Base-by-base conservation (phyloP, 2,329 filamentous ascomycete genomes). In the Coniochaeta prunicola region DNA sequence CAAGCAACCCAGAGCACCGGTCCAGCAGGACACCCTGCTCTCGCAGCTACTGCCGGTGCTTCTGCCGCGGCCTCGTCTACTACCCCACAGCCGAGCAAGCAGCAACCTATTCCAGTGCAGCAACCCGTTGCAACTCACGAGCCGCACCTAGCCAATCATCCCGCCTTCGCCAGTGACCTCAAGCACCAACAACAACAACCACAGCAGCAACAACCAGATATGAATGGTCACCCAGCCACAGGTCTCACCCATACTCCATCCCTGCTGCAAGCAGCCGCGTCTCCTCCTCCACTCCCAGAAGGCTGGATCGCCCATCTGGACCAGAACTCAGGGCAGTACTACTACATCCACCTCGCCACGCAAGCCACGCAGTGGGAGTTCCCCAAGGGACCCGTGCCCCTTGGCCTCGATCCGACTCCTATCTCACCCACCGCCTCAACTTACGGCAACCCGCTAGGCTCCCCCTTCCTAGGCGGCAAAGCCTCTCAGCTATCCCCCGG, bases 281-380 rank as follows among this genome's bases (percentile, higher is more conserved):
- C 92, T 17, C 94, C 94, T 33, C 94, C 94, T 24, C 94, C 93
- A 2, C 80, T 99, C 17, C 94, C 94, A 6, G 94, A 99, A 75
- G 94, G 94, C 34, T 99, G 94, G 94, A 97, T 99, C 68, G 91
- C 94, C 21, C 94, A 97, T 71, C 80, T 97, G 4, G 94, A 99
- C 70, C 90, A 91, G 64, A 96, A 90, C 69, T 97, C 93, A 2
- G 94, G 94, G 1, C 93, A 97, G 70, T 99, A 97, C 74, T 99
- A 99, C 73, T 99, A 99, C 69, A 99, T 99, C 60, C 94, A 99
- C 71, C 81, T 99, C 31, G 90, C 92, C 1, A 92, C 91, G 0
- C 94, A 97, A 70, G 91, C 92, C 2, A 99, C 94, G 0, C 94
- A 99, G 70, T 99, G 94, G 94, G 94, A 99, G 69, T 97, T 97